A percentile compares a stretch with the other conserved stretches of the same genome.
Conservation (phyloP, 305 asterid genomes). For the Lippia alba region DNA sequence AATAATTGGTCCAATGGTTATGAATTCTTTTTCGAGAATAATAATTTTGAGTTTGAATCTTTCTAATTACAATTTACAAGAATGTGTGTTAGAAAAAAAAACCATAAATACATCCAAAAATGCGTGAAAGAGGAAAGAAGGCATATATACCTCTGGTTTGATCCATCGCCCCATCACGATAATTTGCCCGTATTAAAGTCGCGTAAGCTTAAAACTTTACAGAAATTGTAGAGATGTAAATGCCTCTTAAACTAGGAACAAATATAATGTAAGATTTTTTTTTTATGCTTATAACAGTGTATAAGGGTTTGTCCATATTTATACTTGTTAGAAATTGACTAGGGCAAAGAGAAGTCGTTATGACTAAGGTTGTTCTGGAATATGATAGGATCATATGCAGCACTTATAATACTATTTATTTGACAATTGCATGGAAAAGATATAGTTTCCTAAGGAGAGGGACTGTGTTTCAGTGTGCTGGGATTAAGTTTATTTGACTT, state of each 20-base stretch:
- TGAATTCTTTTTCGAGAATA: too few relatives aligned
- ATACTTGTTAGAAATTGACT: slow-evolving; percentile 26
- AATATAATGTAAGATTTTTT: too few relatives aligned
- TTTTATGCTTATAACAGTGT: neutral
- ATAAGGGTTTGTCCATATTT: slow-evolving; percentile 26
- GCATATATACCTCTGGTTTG: slow-evolving; percentile 66
- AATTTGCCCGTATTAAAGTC: neutral
- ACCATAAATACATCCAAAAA: neutral
- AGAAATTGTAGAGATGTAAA: neutral
- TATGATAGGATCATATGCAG: neutral
- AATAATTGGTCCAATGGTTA: too few relatives aligned
- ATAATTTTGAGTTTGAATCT: too few relatives aligned
- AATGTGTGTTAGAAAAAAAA: too few relatives aligned
- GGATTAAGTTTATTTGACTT: slow-evolving; percentile 23
- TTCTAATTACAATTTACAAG: too few relatives aligned
- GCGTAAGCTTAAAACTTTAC: neutral
- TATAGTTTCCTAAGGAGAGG: neutral
- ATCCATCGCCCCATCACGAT: slow-evolving; percentile 79
- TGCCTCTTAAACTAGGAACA: too few relatives aligned
- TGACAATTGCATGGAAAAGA: slow-evolving; percentile 23
- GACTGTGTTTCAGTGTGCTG: slow-evolving; percentile 41
- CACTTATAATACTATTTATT: slow-evolving; percentile 8
- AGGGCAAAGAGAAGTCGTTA: neutral
- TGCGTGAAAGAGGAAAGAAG: neutral
- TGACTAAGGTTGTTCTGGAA: neutral